Base-by-base conservation (phyloP, 495 filamentous ascomycete species). In the Lophiotrema nucula region DNA sequence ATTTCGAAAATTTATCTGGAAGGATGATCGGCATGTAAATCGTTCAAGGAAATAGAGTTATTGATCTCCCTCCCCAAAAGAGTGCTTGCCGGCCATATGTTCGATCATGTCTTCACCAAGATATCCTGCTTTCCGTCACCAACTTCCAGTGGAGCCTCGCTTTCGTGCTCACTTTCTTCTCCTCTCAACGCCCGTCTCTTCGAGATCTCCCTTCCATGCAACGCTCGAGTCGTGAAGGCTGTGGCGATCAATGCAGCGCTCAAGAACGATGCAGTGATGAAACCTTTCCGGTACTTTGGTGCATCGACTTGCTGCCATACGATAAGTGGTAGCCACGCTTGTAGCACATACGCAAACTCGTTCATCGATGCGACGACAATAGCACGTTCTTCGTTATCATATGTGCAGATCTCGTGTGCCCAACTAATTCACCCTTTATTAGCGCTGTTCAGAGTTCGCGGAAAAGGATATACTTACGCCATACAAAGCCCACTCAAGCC, bases 221-320 rank as follows among this genome's bases (percentile, higher is more conserved):
- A 15, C 8, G 15, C 31, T 35, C 31, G 31, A 35, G 15, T 35
- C 31, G 31, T 35, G 8, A 35, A 15, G 8, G 31, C 31, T 15
- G 31, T 35, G 8, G 15, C 31, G 8, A 35, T 35, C 31, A 35
- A 35, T 15, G 31, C 8, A 35, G 15, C 8, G 31, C 31, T 35
- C 31, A 35, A 35, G 31, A 8, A 35, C 31, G 31, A 35, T 35
- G 15, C 15, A 35, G 77, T 74, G 24, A 79, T 78, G 41, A 70
- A 80, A 0, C 77, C 78, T 47, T 79, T 80, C 19, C 67, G 71
- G 42, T 79, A 79, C 50, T 72, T 31, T 0, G 77, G 77, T 8
- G 71, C 76, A 53, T 80, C 76, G n/a, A 78, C 67, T 59, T 79
- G 77, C 62, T 78, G 73, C 77, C 76, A 80, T 2, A 80, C 76